Conservation (phyloP, 2,329 filamentous ascomycete genomes). For the Clarireedia sp. region DNA sequence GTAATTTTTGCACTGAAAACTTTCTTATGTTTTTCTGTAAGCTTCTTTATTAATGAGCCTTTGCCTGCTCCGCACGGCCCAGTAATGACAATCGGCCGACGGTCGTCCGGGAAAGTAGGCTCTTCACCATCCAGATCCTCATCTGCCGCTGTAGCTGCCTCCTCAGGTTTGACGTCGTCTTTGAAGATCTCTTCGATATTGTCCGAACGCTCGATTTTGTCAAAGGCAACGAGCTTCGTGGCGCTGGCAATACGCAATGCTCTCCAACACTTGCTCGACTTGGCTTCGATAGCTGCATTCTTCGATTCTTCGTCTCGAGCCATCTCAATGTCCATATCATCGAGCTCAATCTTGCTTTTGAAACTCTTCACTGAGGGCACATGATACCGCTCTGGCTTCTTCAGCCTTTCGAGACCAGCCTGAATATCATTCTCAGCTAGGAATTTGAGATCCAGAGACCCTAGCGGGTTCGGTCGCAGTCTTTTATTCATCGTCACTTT, state of each 20-base stretch:
- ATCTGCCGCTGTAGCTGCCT: slow-evolving; percentile 26
- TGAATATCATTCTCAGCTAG: slow-evolving; percentile 58
- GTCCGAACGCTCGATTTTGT: slow-evolving; percentile 78
- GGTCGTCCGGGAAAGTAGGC: slow-evolving; percentile 38
- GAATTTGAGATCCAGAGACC: slow-evolving; percentile 70
- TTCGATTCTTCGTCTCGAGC: slow-evolving; percentile 54
- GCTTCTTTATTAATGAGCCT: slow-evolving; percentile 52
- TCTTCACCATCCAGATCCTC: slow-evolving; percentile 32
- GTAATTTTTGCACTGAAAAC: slow-evolving; percentile 53
- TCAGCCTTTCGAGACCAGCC: slow-evolving; percentile 61
- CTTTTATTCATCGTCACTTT: slow-evolving; percentile 64
- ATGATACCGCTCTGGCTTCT: slow-evolving; percentile 53
- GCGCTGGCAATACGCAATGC: slow-evolving; percentile 73
- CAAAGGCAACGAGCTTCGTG: slow-evolving; percentile 67
- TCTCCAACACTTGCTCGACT: slow-evolving; percentile 86
- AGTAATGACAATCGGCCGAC: slow-evolving; percentile 55
- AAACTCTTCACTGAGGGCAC: slow-evolving; percentile 65
- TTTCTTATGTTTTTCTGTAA: slow-evolving; percentile 55
- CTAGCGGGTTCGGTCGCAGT: slow-evolving; percentile 59
- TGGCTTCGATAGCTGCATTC: slow-evolving; percentile 56
- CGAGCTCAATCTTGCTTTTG: slow-evolving; percentile 63
- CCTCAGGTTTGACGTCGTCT: slow-evolving; percentile 35
- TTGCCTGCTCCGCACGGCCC: slow-evolving; percentile 57
- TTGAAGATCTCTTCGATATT: slow-evolving; percentile 55
- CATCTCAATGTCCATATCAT: slow-evolving; percentile 82